These are phyloP conservation scores for Trebouxia sp. DNA, from an alignment of 139 green algal genomes.

Conservation along the genomic window DNA sequence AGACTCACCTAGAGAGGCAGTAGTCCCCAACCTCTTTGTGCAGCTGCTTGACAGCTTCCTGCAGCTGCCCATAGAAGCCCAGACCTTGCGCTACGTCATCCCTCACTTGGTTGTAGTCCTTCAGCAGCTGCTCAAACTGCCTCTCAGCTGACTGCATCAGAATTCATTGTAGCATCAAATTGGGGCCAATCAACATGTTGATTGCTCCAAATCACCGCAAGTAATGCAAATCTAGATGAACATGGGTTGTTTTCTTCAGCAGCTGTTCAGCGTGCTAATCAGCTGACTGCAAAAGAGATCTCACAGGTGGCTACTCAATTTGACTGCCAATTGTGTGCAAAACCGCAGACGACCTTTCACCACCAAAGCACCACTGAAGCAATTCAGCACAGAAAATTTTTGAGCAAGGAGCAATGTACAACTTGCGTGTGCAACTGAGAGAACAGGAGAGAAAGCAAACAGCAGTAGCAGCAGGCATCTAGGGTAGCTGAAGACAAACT, in stretches of 20 bases:
- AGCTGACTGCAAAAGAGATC: too few species aligned
- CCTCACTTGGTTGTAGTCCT: conserved; percentile 25
- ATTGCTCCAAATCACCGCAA: not conserved
- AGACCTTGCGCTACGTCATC: not conserved
- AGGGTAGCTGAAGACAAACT: not conserved
- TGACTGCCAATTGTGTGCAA: too few species aligned
- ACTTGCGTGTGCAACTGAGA: not conserved
- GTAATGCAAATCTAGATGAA: not conserved
- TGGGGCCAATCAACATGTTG: not conserved
- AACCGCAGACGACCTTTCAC: too few species aligned
- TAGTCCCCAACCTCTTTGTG: conserved; percentile 27
- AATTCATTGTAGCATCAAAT: not conserved
- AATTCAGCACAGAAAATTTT: not conserved
- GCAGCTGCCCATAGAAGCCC: conserved; percentile 17
- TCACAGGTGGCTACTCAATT: too few species aligned
- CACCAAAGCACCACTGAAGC: not conserved
- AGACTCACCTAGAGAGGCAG: conserved; percentile 22
- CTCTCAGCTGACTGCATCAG: not conserved
- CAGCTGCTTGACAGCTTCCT: conserved; percentile 11
- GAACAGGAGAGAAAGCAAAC: not conserved
- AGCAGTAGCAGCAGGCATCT: not conserved
- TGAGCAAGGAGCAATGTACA: not conserved
- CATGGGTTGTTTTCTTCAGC: not conserved
- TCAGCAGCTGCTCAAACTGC: not conserved
- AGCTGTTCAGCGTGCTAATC: not conserved